phyloP scores from a whole-genome alignment of 371 early-diverging fungal genomes.

The Blakeslea trispora region DNA sequence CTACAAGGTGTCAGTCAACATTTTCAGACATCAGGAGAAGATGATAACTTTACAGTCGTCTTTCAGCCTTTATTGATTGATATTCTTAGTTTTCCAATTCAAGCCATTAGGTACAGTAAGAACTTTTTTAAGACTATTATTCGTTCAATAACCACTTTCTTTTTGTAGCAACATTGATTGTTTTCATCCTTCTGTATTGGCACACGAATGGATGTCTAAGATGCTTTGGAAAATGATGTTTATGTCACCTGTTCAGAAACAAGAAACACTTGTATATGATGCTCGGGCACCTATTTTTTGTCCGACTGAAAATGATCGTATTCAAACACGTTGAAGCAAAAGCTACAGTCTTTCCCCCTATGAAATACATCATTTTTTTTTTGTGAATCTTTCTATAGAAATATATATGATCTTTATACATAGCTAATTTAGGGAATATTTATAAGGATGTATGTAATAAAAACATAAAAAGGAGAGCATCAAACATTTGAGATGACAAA shows the following conservation, averaged over 20 bases:
- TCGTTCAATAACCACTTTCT: background rate
- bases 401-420: no score
- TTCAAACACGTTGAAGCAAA: conserved; percentile 19
- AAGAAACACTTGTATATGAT: conserved; percentile 20
- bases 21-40: conserved; percentile 13
- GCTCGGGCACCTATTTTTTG: conserved; percentile 32
- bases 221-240: conserved; percentile 22
- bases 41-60: conserved; percentile 40
- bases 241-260: conserved; percentile 2
- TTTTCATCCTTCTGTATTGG: conserved; percentile 36
- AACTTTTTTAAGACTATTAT: no score
- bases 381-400: no score
- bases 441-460: no score
- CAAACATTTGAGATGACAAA: no score
- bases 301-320: conserved; percentile 38
- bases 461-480: no score
- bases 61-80: conserved; percentile 42
- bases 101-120: conserved; percentile 47
- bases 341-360: no score
- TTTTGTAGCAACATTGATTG: conserved; percentile 33
- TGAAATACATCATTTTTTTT: no score
- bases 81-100: conserved; percentile 43
- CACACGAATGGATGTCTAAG: conserved; percentile 38
- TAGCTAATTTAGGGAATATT: no score
- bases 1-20: conserved; percentile 26